phyloP scores from a whole-genome alignment of 257 asterid genomes.

The Leonotis leonurus region DNA sequence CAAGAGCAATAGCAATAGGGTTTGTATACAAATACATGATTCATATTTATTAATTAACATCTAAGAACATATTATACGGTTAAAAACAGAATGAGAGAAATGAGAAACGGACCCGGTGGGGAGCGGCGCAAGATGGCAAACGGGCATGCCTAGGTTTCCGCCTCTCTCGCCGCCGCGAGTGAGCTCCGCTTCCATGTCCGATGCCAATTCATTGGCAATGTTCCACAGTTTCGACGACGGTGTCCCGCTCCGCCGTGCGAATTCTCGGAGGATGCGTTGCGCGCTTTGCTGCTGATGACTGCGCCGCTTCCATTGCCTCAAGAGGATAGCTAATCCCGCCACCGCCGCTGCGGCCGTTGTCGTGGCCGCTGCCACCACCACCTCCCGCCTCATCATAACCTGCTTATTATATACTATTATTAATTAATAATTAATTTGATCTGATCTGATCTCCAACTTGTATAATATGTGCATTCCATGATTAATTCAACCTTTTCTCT shows the following conservation, averaged over 20 bases:
- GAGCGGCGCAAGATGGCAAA: constrained; percentile 39
- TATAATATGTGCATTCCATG: not conserved
- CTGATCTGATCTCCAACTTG: not conserved
- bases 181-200: constrained; percentile 44
- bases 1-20: no score
- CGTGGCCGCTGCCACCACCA: constrained; percentile 32
- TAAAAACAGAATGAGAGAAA: no score
- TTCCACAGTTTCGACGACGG: constrained; percentile 58
- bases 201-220: constrained; percentile 44
- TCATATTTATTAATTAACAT: no score
- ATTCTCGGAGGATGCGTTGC: constrained; percentile 48
- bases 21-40: no score
- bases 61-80: no score
- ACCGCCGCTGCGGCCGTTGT: constrained; percentile 36
- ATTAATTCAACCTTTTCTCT: not conserved
- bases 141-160: constrained; percentile 37
- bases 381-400: constrained; percentile 35
- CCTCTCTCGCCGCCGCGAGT: constrained; percentile 20
- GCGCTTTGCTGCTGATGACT: constrained; percentile 47
- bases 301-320: constrained; percentile 37
- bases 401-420: not conserved
- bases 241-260: constrained; percentile 55
- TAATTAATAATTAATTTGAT: no score
- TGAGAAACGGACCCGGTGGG: constrained; percentile 47
- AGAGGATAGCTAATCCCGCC: constrained; percentile 30